Base-by-base conservation (phyloP, 495 filamentous ascomycete genomes). In the Gamarada debralockiae region DNA sequence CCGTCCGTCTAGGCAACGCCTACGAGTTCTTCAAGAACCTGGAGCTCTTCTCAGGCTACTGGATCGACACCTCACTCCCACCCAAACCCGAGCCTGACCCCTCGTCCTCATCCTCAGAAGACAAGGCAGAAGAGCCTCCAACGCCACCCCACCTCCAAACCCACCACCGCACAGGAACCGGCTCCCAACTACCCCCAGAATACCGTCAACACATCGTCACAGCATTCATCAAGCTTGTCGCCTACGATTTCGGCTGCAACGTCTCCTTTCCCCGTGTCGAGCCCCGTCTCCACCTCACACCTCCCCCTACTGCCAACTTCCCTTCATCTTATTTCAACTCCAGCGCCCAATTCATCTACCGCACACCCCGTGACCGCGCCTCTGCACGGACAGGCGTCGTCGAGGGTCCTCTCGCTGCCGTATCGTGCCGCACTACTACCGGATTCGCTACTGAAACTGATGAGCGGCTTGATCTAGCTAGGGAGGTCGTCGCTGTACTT, bases 191-290 rank as follows among this genome's bases (percentile, higher is more conserved):
- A 83, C 91, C 91, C 2, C 71, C 84, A 17, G 82, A 86, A 38
- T 80, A 81, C 56, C 87, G 89, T 23, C 79, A 87, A 33, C 83
- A 86, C 27, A 75, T 84, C 13, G 66, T 95, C 25, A 73, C 80
- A 8, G 76, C 81, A 13, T 87, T 96, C 53, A 67, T 93, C 25
- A 92, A 95, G 69, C 79, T 88, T 38, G 79, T 86, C 0, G 78
- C 83, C 7, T 95, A 89, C 78, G 81, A 86, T 29, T 93, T 91
- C 63, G 82, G 82, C 20, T 90, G 87, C 68, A 86, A 86, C 45
- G 76, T 89, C 36, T 70, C 77, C 0, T 70, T 80, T 13, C 78
- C 87, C 4, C 75, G 82, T 8, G 65, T 74, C 14, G 81, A 82
- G 33, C 87, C 87, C 2, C 74, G 82, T 18, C 65, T 92, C 1